phyloP scores from a whole-genome alignment of 495 filamentous ascomycete species.

The Hypoxylon subgilvum region DNA sequence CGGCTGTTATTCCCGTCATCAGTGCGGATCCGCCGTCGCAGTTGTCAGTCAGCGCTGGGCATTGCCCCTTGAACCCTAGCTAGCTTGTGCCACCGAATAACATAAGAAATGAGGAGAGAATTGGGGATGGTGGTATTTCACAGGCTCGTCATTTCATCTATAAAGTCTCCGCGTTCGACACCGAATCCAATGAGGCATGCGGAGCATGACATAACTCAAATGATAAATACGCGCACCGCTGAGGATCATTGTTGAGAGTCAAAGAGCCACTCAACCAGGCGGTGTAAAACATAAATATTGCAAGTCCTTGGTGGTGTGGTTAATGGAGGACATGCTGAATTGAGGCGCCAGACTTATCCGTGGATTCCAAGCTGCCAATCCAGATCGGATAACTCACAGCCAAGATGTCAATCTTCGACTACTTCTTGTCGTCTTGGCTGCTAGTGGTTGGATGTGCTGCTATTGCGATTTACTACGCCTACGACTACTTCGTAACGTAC shows the following conservation, averaged over 20 bases:
- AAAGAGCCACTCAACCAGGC: background rate
- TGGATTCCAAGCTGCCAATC: background rate
- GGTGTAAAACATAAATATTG: background rate
- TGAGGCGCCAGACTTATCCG: background rate
- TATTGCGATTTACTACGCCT: constrained; percentile 65
- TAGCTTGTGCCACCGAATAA: too few relatives aligned
- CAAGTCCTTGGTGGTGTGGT: background rate
- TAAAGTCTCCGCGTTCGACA: constrained; percentile 2
- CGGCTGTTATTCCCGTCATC: too few relatives aligned
- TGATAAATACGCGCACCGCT: too few relatives aligned
- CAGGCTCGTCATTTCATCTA: background rate
- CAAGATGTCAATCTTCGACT: constrained; percentile 51
- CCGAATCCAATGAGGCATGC: background rate
- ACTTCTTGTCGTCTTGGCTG: constrained; percentile 65
- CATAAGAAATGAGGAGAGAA: constrained; percentile 3
- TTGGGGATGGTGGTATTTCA: too few relatives aligned
- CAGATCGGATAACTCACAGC: background rate
- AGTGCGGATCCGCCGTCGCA: too few relatives aligned
- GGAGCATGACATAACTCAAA: too few relatives aligned
- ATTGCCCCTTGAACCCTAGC: too few relatives aligned
- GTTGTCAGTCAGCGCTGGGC: too few relatives aligned
- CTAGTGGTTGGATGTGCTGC: constrained; percentile 54
- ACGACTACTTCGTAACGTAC: constrained; percentile 71
- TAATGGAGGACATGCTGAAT: background rate
- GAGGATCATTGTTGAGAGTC: too few relatives aligned